Conservation (phyloP, 768 basidiomycete species). For the Paxillus ammoniavirescens region DNA sequence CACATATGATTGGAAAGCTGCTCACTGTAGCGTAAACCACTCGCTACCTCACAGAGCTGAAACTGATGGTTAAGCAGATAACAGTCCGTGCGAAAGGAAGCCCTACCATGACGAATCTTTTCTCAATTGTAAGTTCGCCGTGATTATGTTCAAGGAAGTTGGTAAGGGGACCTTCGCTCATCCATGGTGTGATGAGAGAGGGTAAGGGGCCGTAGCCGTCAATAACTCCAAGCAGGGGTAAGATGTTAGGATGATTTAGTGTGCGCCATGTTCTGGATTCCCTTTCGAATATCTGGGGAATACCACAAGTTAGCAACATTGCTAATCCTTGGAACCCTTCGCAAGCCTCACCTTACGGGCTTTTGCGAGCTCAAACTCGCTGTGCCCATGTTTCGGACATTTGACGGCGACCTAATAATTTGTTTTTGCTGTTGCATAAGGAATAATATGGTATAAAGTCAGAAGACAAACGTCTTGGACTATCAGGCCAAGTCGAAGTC, state of each 20-base stretch:
- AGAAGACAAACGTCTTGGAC: slow-evolving; percentile 9
- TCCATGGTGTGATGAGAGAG: slow-evolving; percentile 6
- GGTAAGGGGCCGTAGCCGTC: slow-evolving; percentile 4
- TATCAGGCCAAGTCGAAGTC: neutral
- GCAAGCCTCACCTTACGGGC: no score
- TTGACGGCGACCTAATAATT: slow-evolving; percentile 10
- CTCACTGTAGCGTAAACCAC: slow-evolving; percentile 13
- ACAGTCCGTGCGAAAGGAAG: neutral
- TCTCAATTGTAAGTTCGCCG: neutral
- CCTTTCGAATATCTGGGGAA: neutral
- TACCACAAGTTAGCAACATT: no score
- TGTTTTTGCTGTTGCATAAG: neutral
- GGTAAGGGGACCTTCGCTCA: slow-evolving; percentile 9
- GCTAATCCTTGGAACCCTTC: no score
- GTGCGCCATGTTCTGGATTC: slow-evolving; percentile 3
- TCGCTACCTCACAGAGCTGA: slow-evolving; percentile 11
- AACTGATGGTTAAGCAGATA: neutral
- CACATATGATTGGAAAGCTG: neutral
- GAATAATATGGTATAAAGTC: no score
- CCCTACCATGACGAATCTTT: slow-evolving; percentile 3
- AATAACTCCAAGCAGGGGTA: slow-evolving; percentile 14
- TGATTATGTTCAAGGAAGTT: slow-evolving; percentile 7
- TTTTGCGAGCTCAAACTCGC: no score
- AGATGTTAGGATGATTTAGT: slow-evolving; percentile 8
- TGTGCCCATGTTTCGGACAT: neutral